phyloP scores from a whole-genome alignment of 345 rosid species.

The Carallia brachiata region DNA sequence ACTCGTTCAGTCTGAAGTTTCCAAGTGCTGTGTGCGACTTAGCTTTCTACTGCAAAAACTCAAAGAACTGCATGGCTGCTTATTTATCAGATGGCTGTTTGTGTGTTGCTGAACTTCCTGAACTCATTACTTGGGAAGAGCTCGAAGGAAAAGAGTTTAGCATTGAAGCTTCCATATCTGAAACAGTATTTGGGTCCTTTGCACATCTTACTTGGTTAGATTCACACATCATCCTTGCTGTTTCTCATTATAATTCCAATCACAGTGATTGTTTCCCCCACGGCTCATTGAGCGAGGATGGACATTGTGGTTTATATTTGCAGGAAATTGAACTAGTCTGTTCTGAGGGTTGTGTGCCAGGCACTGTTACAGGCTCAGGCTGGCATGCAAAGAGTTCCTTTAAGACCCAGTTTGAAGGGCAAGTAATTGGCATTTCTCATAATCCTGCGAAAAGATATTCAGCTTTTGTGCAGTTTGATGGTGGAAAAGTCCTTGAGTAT shows the following conservation, averaged over 20 bases:
- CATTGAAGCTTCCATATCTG: constrained; percentile 54
- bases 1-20: constrained; percentile 69
- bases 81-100: constrained; percentile 66
- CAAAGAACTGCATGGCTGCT: constrained; percentile 67
- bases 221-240: constrained; percentile 62
- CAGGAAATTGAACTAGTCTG: constrained; percentile 74
- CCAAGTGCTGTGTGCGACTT: constrained; percentile 60
- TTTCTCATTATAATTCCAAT: constrained; percentile 55
- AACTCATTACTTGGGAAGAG: constrained; percentile 64
- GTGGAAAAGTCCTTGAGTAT: constrained; percentile 64
- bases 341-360: constrained; percentile 61
- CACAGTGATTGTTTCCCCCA: constrained; percentile 39
- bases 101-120: constrained; percentile 78
- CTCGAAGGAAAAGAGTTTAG: constrained; percentile 68
- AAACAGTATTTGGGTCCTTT: constrained; percentile 54
- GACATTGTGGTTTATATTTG: constrained; percentile 51
- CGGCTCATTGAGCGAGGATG: constrained; percentile 34
- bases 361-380: constrained; percentile 63
- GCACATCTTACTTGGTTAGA: constrained; percentile 77
- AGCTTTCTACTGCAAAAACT: constrained; percentile 53
- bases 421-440: constrained; percentile 53
- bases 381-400: constrained; percentile 59
- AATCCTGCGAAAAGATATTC: constrained; percentile 60
- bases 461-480: constrained; percentile 78
- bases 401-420: constrained; percentile 47